Evolutionary conservation across 2,329 filamentous ascomycete genomes (phyloP).

Genomic region (Fusarium brachygibbosum): DNA sequence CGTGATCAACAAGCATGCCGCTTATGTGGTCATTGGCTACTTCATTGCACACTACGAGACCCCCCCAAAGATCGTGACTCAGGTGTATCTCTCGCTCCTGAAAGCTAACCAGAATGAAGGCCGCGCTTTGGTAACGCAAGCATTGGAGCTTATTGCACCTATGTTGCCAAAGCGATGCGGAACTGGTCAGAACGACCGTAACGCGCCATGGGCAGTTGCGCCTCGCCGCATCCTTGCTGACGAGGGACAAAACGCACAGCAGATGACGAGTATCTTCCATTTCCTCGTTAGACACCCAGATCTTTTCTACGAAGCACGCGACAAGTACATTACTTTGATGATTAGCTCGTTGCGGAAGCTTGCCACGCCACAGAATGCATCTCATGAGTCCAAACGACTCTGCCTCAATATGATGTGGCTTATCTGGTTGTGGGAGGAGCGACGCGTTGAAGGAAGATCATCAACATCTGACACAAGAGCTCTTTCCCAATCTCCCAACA

Average conservation of each 20-base stretch:
- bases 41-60: constrained; percentile 98
- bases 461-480: constrained; percentile 50
- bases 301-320: constrained; percentile 93
- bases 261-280: constrained; percentile 97
- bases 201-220: constrained; percentile 89
- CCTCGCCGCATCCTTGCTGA: constrained; percentile 92
- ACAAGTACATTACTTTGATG: constrained; percentile 90
- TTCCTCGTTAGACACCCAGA: constrained; percentile 94
- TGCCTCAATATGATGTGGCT: constrained; percentile 91
- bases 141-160: constrained; percentile 93
- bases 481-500: constrained; percentile 77
- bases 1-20: constrained; percentile 98
- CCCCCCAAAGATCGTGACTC: constrained; percentile 92
- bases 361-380: constrained; percentile 83
- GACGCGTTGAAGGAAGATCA: constrained; percentile 73
- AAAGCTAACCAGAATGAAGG: constrained; percentile 97
- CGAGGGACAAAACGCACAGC: constrained; percentile 93
- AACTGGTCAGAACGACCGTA: constrained; percentile 74
- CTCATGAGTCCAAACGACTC: constrained; percentile 91
- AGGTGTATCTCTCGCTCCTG: constrained; percentile 92
- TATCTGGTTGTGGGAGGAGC: constrained; percentile 93
- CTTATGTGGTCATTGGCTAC: constrained; percentile 96
- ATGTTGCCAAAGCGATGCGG: constrained; percentile 88
- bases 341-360: constrained; percentile 92
- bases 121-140: constrained; percentile 90